phyloP scores from a whole-genome alignment of 495 filamentous ascomycete genomes.

The Penicillium odoratum region DNA sequence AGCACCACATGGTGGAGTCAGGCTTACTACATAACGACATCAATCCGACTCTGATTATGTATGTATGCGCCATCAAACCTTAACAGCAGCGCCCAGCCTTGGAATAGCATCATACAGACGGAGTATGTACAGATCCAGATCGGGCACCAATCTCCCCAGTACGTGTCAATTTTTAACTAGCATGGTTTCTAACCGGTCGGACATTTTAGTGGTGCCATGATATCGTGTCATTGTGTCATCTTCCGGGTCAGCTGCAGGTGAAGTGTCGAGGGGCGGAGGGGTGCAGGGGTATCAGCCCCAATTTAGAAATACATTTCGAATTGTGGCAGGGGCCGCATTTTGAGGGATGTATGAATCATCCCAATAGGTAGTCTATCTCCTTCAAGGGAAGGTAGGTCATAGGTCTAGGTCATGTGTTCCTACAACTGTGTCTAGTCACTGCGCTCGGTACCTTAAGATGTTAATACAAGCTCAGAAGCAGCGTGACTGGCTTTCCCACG shows the following conservation, averaged over 20 bases:
- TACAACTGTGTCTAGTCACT: background rate
- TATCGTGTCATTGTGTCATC: background rate
- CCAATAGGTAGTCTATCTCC: background rate
- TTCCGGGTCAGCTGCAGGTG: background rate
- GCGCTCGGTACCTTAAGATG: background rate
- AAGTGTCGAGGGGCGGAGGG: background rate
- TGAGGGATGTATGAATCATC: background rate
- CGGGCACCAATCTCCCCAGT: background rate
- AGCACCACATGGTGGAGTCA: too few species aligned
- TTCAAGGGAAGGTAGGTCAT: too few species aligned
- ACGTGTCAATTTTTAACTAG: background rate
- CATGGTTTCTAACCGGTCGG: background rate
- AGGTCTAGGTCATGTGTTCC: conserved; percentile 2
- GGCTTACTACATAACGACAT: too few species aligned
- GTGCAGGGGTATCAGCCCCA: background rate
- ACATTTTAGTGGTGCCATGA: background rate
- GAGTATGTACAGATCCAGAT: conserved; percentile 28
- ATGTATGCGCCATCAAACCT: conserved; percentile 11
- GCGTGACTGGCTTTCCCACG: conserved; percentile 2
- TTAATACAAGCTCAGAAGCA: background rate
- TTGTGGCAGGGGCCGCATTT: background rate
- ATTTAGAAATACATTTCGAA: background rate
- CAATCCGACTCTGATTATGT: too few species aligned
- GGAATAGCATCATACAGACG: background rate
- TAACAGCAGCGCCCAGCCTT: background rate